These are phyloP conservation scores for Chrysosporium keratinophilum DNA, from an alignment of 2,329 filamentous ascomycete genomes.

Conservation along the genomic window DNA sequence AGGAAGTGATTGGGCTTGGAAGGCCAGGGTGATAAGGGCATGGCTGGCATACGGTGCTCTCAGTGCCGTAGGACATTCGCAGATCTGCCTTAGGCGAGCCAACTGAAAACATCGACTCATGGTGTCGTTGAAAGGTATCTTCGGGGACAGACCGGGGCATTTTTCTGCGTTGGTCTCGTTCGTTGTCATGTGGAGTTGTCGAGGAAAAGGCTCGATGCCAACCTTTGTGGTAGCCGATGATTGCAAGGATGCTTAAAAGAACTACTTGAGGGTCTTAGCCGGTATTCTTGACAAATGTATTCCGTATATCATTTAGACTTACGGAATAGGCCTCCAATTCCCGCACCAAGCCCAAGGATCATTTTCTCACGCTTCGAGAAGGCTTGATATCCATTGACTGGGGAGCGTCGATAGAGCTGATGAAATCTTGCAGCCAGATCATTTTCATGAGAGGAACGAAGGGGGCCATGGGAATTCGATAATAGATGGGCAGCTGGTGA, in stretches of 20 bases:
- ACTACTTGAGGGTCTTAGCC: background rate
- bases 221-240: background rate
- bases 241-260: background rate
- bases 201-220: constrained; percentile 6
- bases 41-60: background rate
- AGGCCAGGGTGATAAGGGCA: constrained; percentile 10
- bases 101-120: constrained; percentile 9
- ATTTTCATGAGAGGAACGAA: background rate
- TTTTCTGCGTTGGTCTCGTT: background rate
- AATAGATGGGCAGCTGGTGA: background rate
- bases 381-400: background rate
- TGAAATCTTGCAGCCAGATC: background rate
- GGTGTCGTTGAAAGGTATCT: constrained; percentile 4
- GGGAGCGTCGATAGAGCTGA: background rate
- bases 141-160: background rate
- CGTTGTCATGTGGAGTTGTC: background rate
- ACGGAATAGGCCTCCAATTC: constrained; percentile 5
- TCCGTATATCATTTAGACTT: background rate
- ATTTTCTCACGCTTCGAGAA: constrained; percentile 5
- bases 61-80: background rate
- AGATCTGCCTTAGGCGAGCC: background rate
- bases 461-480: background rate
- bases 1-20: constrained; percentile 11
- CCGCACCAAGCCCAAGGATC: constrained; percentile 5
- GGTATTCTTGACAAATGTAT: background rate